Percentiles rank a stretch among this genome's conserved stretches.
Evolutionary conservation across 192 early-diverging fungal genomes (phyloP).

Genomic region (Coemansia sp.): DNA sequence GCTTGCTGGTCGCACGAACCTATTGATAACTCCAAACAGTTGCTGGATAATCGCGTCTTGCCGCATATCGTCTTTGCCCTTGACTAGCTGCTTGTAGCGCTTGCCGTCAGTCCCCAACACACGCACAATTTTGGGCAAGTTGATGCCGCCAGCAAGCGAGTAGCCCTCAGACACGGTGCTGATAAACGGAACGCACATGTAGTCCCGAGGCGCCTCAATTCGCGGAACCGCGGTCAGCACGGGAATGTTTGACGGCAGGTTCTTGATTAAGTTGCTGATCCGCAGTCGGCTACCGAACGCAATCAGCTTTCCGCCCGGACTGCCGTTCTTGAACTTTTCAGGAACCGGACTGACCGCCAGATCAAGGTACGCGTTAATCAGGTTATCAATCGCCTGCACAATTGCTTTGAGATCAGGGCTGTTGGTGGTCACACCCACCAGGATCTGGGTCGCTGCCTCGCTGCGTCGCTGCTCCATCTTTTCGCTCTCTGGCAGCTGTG

Average conservation of each 20-base stretch:
- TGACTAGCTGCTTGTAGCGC: slow-evolving; percentile 55
- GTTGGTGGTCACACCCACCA: slow-evolving; percentile 15
- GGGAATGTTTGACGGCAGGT: slow-evolving; percentile 32
- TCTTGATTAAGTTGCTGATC: slow-evolving; percentile 29
- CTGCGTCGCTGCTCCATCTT: slow-evolving; percentile 43
- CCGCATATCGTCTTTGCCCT: slow-evolving; percentile 69
- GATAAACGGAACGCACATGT: slow-evolving; percentile 42
- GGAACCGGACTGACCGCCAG: slow-evolving; percentile 37
- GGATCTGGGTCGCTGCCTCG: slow-evolving; percentile 32
- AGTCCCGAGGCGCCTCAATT: slow-evolving; percentile 32
- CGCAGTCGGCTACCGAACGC: slow-evolving; percentile 23
- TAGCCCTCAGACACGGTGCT: slow-evolving; percentile 30
- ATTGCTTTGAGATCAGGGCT: slow-evolving; percentile 25
- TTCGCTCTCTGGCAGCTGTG: slow-evolving; percentile 29
- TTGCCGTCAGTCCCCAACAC: slow-evolving; percentile 40
- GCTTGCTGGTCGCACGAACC: slow-evolving; percentile 48
- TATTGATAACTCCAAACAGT: slow-evolving; percentile 65
- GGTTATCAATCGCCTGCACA: slow-evolving; percentile 32
- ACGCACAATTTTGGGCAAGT: slow-evolving; percentile 51
- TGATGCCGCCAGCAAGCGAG: slow-evolving; percentile 50
- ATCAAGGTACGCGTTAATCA: slow-evolving; percentile 44
- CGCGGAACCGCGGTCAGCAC: slow-evolving; percentile 34
- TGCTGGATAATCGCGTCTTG: slow-evolving; percentile 72
- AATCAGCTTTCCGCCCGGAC: slow-evolving; percentile 23
- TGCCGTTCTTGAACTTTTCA: slow-evolving; percentile 35